Percentiles rank a stretch among this genome's conserved stretches.
Conservation (phyloP, 805 yeast genomes). For the Wickerhamomyces canadensis region DNA sequence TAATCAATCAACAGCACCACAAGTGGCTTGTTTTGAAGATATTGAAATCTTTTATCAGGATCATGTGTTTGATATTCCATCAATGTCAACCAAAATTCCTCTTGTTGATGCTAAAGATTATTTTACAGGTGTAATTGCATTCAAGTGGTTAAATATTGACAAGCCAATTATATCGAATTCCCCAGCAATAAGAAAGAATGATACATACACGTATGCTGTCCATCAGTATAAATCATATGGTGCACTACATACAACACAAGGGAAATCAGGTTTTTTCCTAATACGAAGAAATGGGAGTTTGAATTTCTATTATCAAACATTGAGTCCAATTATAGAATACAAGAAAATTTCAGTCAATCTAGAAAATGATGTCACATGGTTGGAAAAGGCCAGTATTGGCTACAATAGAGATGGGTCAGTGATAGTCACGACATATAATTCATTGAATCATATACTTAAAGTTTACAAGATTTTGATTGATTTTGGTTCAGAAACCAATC, state of each 20-base stretch:
- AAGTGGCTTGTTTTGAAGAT: constrained; percentile 21
- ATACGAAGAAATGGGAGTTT: constrained; percentile 59
- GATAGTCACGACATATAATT: constrained; percentile 37
- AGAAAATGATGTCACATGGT: constrained; percentile 24
- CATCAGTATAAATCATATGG: constrained; percentile 56
- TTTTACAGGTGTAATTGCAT: constrained; percentile 29
- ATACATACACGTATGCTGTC: constrained; percentile 47
- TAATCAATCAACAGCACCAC: constrained; percentile 24
- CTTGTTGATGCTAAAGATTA: constrained; percentile 21
- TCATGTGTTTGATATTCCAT: constrained; percentile 27
- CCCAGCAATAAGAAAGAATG: constrained; percentile 44
- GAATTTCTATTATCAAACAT: constrained; percentile 52
- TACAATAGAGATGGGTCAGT: constrained; percentile 42
- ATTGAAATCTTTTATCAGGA: constrained; percentile 32
- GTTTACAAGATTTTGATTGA: constrained; percentile 40
- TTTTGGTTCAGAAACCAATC: constrained; percentile 46
- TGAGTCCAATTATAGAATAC: constrained; percentile 56
- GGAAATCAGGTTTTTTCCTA: constrained; percentile 67
- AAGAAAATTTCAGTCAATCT: constrained; percentile 30
- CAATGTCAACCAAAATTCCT: constrained; percentile 24
- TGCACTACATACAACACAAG: constrained; percentile 58
- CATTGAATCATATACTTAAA: constrained; percentile 30
- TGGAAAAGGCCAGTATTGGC: constrained; percentile 44
- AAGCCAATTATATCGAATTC: constrained; percentile 55
- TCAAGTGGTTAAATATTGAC: constrained; percentile 72